These are phyloP conservation scores for Russula sp. DNA, from an alignment of 768 basidiomycete species.

Conservation along the genomic window DNA sequence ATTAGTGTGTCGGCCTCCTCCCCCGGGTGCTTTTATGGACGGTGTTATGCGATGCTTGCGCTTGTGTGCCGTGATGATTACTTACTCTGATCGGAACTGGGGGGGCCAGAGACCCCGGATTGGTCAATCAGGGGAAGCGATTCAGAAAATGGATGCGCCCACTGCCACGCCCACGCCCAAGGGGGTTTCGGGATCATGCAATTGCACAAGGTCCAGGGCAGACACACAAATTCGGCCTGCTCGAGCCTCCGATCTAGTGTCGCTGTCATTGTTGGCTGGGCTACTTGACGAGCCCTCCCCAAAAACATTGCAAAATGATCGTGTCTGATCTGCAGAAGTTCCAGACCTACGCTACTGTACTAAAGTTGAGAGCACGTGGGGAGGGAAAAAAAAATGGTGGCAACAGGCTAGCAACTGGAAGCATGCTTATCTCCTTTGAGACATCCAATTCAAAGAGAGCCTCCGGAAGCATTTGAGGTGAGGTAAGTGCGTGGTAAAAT, in stretches of 20 bases:
- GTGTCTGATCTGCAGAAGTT: neutral
- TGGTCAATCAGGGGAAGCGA: neutral
- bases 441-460: neutral
- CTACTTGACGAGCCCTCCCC: neutral
- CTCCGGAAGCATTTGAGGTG: neutral
- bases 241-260: no score
- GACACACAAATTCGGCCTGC: neutral
- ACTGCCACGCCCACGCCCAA: neutral
- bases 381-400: neutral
- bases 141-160: neutral
- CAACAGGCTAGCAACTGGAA: conserved; percentile 5
- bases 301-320: neutral
- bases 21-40: neutral
- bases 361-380: neutral
- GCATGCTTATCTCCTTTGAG: conserved; percentile 2
- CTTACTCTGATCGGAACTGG: neutral
- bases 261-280: no score
- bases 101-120: neutral
- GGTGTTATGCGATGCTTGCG: neutral
- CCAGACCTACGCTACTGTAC: neutral
- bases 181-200: neutral
- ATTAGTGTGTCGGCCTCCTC: neutral
- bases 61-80: no score
- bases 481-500: neutral
- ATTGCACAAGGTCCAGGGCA: neutral